Base-by-base conservation (phyloP, 2,329 filamentous ascomycete species). In the Thermomyces lanuginosus region DNA sequence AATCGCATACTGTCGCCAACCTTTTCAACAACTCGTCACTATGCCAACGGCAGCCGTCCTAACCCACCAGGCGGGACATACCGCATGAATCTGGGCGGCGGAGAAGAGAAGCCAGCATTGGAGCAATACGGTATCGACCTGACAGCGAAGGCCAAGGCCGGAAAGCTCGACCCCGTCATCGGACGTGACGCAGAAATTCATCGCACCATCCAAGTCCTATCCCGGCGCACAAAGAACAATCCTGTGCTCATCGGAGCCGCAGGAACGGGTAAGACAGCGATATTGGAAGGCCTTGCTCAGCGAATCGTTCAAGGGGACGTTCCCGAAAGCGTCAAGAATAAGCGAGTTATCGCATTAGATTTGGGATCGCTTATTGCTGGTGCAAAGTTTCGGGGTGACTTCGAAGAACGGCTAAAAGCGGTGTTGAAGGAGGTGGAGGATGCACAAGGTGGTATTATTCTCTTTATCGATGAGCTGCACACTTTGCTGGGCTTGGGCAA, bases 401-500 rank as follows among this genome's bases (percentile, higher is more conserved):
- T 98, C 33, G 89, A 98, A 49, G 89, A 98, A 49, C 66, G 89
- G 21, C 49, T 95, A 33, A 95, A 95, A 52, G 76, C 76, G 37
- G 83, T 95, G 2, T 53, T 98, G 46, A 83, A 78, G 42, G 89
- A 95, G 50, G 84, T 92, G 7, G 72, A 92, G 51, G 73, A 91
- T 36, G 80, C 86, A 2, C 64, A 92, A 27, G 89, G 89, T 17
- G 72, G 80, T 30, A 76, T 95, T 4, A 92, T 98, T 22, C 62
- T 98, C 2, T 95, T 98, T 54, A 79, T 95, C 27, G 89, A 95
- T 45, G 89, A 95, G 48, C 59, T 95, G 21, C 89, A 98, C 48
- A 92, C 76, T 1, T 61, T 98, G 0, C 69, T 95, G 2, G 89
- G 89, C 1, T 64, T 95, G 4, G 89, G 89, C 11, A 95, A 95